A percentile compares a stretch with the other conserved stretches of the same genome.
These are phyloP conservation scores for Euphorbia corollata DNA, from an alignment of 441 rosid species.

Conservation along the genomic window DNA sequence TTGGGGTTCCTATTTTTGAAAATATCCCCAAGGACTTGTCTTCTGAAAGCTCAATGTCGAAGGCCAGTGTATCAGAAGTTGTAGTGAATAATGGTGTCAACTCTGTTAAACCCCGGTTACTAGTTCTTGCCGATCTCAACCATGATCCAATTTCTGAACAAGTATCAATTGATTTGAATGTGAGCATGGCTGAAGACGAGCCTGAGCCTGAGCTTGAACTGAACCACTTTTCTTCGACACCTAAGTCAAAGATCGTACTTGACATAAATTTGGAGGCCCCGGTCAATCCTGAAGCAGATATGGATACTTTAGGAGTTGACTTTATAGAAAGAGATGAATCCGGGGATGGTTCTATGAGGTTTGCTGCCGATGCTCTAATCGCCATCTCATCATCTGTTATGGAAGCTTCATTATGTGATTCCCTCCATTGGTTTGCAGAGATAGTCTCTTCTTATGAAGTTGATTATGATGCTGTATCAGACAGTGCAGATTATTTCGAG, in stretches of 20 bases:
- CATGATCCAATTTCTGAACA: constrained; percentile 21
- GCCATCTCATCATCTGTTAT: constrained; percentile 44
- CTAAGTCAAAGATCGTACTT: constrained; percentile 22
- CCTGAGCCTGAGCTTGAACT: no score
- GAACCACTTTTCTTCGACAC: constrained; percentile 18
- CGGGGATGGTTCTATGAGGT: constrained; percentile 24
- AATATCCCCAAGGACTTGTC: constrained; percentile 23
- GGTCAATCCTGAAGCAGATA: constrained; percentile 24
- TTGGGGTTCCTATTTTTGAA: constrained; percentile 26
- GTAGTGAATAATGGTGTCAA: constrained; percentile 20
- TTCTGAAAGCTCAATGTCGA: constrained; percentile 13
- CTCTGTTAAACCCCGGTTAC: constrained; percentile 14
- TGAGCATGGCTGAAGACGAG: constrained; percentile 28
- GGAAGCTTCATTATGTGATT: constrained; percentile 36
- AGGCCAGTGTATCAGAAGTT: constrained; percentile 16
- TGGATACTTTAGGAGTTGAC: constrained; percentile 14
- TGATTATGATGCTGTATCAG: constrained; percentile 29
- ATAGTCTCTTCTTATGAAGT: constrained; percentile 30
- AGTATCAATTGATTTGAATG: constrained; percentile 32
- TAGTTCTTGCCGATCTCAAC: constrained; percentile 29
- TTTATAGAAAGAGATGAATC: constrained; percentile 17
- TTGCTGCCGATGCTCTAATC: constrained; percentile 69
- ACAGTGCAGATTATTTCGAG: constrained; percentile 45
- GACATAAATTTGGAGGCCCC: constrained; percentile 53
- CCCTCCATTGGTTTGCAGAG: constrained; percentile 71